phyloP scores from a whole-genome alignment of 306 rosid genomes.

The Cucurbita pepo region DNA sequence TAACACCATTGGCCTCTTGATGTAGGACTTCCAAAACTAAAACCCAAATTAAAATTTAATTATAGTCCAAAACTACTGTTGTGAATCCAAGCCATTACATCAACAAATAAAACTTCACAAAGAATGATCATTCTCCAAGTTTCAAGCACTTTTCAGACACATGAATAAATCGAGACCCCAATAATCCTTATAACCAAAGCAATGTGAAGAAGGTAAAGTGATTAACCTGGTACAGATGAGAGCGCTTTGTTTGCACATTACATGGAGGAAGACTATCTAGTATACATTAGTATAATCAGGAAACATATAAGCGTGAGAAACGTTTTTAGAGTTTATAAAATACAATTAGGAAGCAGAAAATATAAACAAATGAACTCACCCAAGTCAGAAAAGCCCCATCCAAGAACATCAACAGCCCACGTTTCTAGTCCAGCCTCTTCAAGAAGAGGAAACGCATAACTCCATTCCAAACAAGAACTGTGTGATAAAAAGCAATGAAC shows the following conservation, averaged over 20 bases:
- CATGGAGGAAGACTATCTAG: conserved; percentile 70
- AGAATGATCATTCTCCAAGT: background rate
- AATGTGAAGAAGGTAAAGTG: background rate
- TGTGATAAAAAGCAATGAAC: conserved; percentile 4
- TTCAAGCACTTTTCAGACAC: background rate
- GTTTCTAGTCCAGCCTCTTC: conserved; percentile 78
- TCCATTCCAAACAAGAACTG: conserved; percentile 97
- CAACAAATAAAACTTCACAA: background rate
- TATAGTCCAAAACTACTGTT: background rate
- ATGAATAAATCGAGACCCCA: background rate
- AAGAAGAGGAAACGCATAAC: conserved; percentile 62
- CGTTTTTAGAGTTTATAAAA: background rate
- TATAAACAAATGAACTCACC: conserved; percentile 24
- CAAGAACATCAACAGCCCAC: conserved; percentile 93
- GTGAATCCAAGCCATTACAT: background rate
- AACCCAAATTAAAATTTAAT: conserved; percentile 5
- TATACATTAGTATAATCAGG: background rate
- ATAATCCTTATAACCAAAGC: background rate
- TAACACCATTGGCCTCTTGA: conserved; percentile 68
- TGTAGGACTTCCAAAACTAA: conserved; percentile 76
- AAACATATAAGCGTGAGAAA: background rate
- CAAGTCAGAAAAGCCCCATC: conserved; percentile 96
- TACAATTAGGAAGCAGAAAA: background rate
- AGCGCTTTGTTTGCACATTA: conserved; percentile 56
- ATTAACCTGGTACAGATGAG: conserved; percentile 76